phyloP scores from a whole-genome alignment of 164 flowering plant genomes.

The Magnolia sinica region DNA sequence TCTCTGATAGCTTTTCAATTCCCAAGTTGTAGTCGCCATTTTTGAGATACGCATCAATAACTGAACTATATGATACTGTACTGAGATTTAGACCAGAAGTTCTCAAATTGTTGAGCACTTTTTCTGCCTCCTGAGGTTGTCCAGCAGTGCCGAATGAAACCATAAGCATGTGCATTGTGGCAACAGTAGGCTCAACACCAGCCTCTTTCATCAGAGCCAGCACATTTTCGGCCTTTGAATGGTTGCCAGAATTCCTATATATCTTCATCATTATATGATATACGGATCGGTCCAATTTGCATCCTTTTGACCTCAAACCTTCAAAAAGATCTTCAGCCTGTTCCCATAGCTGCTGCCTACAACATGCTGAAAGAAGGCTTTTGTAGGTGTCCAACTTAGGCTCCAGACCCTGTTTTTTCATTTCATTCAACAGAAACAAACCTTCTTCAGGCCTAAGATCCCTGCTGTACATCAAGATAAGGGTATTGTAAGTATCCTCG shows the following conservation, averaged over 20 bases:
- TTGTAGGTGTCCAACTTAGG: constrained; percentile 79
- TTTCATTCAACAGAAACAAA: constrained; percentile 60
- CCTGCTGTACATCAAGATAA: constrained; percentile 87
- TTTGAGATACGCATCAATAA: constrained; percentile 84
- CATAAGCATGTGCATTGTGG: constrained; percentile 98
- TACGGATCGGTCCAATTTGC: constrained; percentile 73
- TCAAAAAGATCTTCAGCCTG: constrained; percentile 82
- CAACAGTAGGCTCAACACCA: constrained; percentile 73
- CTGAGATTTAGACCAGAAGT: constrained; percentile 35
- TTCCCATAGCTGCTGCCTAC: constrained; percentile 56
- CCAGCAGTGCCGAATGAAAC: constrained; percentile 85
- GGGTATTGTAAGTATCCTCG: constrained; percentile 79
- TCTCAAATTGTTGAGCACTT: constrained; percentile 64
- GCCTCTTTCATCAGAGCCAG: constrained; percentile 69
- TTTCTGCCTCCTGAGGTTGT: constrained; percentile 78
- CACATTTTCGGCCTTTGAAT: constrained; percentile 68
- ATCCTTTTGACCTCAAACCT: constrained; percentile 49
- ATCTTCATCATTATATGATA: constrained; percentile 96
- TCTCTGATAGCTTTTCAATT: constrained; percentile 67
- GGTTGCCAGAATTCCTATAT: constrained; percentile 59
- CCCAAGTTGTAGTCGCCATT: constrained; percentile 64
- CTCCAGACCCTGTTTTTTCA: constrained; percentile 57
- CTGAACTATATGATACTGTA: constrained; percentile 78
- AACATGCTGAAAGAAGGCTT: constrained; percentile 80
- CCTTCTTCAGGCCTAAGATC: constrained; percentile 91